These are phyloP conservation scores for Straminergon stramineum DNA, from an alignment of 225 moss, liverwort and hornwort genomes.

Conservation along the genomic window DNA sequence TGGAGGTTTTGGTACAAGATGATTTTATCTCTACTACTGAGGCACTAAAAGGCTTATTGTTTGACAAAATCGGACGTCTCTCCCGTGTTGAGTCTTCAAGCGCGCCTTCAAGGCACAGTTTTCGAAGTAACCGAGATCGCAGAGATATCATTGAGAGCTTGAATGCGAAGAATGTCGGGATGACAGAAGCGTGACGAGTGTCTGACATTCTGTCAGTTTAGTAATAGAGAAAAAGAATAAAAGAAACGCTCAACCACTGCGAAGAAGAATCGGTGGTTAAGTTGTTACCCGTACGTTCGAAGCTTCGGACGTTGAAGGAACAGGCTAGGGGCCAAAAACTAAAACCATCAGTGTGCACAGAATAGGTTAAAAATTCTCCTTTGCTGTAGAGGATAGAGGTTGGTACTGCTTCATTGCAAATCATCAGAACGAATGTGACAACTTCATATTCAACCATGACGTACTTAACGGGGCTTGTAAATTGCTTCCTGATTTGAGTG, in stretches of 20 bases:
- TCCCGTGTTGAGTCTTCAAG: not conserved
- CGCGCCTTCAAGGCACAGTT: not conserved
- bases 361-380: not conserved
- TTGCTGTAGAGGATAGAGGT: not conserved
- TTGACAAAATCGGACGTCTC: not conserved
- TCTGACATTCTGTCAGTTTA: slow-evolving; percentile 6
- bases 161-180: not conserved
- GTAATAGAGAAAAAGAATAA: not conserved
- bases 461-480: not conserved
- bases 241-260: not conserved
- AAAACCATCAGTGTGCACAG: not conserved
- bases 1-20: not conserved
- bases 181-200: not conserved
- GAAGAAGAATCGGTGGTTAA: not conserved
- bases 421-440: not conserved
- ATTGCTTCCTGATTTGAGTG: not conserved
- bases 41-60: not conserved
- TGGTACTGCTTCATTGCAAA: not conserved
- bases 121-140: not conserved
- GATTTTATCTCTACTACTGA: not conserved
- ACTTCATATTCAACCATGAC: too few species aligned
- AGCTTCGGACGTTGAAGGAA: not conserved
- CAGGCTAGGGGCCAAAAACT: not conserved
- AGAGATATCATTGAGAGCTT: not conserved
- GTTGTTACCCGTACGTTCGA: not conserved